Conservation (phyloP, 805 yeast species). For the Wickerhamomyces chambardii region DNA sequence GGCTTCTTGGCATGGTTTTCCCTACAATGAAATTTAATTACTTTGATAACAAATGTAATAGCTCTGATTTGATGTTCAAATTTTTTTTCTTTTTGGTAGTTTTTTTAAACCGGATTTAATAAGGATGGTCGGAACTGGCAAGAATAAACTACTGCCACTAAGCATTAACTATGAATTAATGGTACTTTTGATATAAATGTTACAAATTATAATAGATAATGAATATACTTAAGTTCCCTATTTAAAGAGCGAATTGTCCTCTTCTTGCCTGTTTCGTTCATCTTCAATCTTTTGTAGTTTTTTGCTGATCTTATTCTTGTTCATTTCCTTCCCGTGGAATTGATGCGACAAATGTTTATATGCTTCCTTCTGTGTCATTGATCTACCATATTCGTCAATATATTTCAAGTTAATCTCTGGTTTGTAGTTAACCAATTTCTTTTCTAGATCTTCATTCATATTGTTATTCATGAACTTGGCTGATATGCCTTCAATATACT, state of each 20-base stretch:
- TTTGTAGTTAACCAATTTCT: conserved; percentile 24
- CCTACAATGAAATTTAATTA: too few species aligned
- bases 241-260: not conserved
- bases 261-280: conserved; percentile 5
- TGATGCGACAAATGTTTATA: conserved; percentile 51
- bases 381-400: conserved; percentile 42
- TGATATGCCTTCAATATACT: conserved; percentile 20
- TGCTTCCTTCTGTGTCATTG: conserved; percentile 43
- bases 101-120: too few species aligned
- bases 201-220: too few species aligned
- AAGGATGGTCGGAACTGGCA: too few species aligned
- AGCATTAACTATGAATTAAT: too few species aligned
- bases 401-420: conserved; percentile 42
- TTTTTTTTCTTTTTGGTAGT: too few species aligned
- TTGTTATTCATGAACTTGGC: conserved; percentile 4
- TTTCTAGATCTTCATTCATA: conserved; percentile 5
- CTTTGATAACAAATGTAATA: not conserved
- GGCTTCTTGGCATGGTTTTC: not conserved
- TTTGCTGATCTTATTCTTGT: conserved; percentile 13
- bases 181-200: too few species aligned
- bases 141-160: too few species aligned
- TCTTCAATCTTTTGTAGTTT: conserved; percentile 11
- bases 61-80: too few species aligned
- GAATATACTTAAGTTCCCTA: too few species aligned
- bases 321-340: conserved; percentile 40